These are phyloP conservation scores for Phytophthora pseudosyringae DNA, from an alignment of 352 stramenopile species.

Conservation along the genomic window DNA sequence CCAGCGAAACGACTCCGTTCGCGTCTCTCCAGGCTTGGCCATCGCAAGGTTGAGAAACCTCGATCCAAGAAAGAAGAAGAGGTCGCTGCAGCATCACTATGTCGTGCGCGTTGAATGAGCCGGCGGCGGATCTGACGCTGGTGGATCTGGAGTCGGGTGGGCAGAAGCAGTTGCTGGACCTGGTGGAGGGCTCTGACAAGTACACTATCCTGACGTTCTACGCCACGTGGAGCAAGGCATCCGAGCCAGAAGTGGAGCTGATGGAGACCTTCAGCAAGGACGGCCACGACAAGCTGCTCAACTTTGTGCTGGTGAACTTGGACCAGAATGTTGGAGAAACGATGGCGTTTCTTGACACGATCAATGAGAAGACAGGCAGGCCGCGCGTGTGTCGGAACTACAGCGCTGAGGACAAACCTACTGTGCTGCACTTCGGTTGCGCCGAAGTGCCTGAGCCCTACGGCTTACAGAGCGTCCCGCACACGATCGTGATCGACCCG, in stretches of 20 bases:
- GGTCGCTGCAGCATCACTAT: background rate
- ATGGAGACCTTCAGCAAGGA: constrained; percentile 68
- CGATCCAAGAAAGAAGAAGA: background rate
- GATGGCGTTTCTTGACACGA: constrained; percentile 53
- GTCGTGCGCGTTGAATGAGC: background rate
- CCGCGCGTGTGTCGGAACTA: constrained; percentile 1
- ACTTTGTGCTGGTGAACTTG: constrained; percentile 71
- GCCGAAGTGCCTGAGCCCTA: constrained; percentile 1
- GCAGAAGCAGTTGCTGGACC: constrained; percentile 27
- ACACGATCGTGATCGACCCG: constrained; percentile 1
- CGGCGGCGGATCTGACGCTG: background rate
- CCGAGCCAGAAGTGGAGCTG: constrained; percentile 42
- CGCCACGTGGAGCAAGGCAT: constrained; percentile 65
- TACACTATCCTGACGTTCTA: constrained; percentile 47
- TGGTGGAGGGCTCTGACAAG: constrained; percentile 40
- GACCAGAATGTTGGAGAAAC: constrained; percentile 58
- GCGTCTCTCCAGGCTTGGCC: background rate
- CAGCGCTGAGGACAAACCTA: background rate
- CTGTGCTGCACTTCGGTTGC: background rate
- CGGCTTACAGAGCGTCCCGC: constrained; percentile 1
- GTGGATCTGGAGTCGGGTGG: background rate
- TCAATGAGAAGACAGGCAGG: background rate
- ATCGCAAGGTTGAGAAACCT: background rate
- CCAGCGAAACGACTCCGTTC: background rate
- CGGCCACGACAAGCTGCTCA: constrained; percentile 39